Base-by-base conservation (phyloP, 495 filamentous ascomycete genomes). In the Penicillium longicatenatum region DNA sequence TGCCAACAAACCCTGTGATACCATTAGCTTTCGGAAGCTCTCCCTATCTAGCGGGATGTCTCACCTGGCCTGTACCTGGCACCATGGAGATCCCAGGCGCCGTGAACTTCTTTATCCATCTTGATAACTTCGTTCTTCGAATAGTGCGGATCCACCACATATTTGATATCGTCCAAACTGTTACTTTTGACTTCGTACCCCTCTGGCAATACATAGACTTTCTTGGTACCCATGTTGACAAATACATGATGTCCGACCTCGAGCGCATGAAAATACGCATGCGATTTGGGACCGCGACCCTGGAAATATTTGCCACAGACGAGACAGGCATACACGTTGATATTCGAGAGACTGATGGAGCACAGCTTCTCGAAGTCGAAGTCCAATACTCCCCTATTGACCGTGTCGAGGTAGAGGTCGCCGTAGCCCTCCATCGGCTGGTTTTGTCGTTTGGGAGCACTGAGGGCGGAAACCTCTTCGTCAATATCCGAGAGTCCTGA, bases 341-440 rank as follows among this genome's bases (percentile, higher is more conserved):
- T 97, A 68, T 97, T 98, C 20, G 92, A 96, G 10, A 99, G 78
- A 22, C 90, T 93, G 61, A 98, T 80, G 2, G 95, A 98, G 78
- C 94, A 99, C 19, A 96, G 84, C 79, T 98, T 98, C 67, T 98
- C 93, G 70, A 99, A 99, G 70, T 99, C 94, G 66, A 96, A 96
- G 72, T 96, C 93, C 17, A 96, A 85, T 16, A 96, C 75, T 30
- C 74, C 75, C 39, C 94, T 91, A 74, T 97, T 86, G 73, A 99
- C 93, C 3, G 93, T 98, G 74, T 99, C 95, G 51, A 99, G 89
- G 70, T 99, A 99, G 30, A 99, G 85, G 71, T 99, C 95, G 57
- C 86, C 86, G 73, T 96, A 98, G 52, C 95, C 94, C 74, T 89
- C 90, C 37, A 88, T 82, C 17, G 94, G 94, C 26, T 87, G 89